Conservation (phyloP, 208 protist genomes). For the Naegleria lovaniensis region DNA sequence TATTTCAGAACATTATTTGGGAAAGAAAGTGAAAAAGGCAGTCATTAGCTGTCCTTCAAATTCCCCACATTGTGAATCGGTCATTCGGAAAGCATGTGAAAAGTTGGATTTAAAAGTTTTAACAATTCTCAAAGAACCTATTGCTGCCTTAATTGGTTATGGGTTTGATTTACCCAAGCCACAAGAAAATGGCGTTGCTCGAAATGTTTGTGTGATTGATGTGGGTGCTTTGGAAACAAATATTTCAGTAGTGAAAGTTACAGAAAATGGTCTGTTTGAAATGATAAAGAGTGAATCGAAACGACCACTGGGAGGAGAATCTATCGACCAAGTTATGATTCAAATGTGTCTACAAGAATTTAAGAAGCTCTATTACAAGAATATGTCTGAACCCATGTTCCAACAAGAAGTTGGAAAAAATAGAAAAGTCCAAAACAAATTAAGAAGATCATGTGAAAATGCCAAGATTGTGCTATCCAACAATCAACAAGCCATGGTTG, state of each 20-base stretch:
- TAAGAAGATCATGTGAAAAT: conserved; percentile 74
- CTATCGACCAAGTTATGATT: conserved; percentile 91
- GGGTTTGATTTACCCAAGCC: conserved; percentile 60
- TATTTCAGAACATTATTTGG: conserved; percentile 87
- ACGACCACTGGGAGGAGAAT: conserved; percentile 98
- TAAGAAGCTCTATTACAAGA: conserved; percentile 52
- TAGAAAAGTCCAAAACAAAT: conserved; percentile 46
- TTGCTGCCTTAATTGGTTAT: conserved; percentile 84
- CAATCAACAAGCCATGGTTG: conserved; percentile 55
- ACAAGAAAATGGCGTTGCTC: conserved; percentile 36
- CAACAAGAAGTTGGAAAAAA: conserved; percentile 42
- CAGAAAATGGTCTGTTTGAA: conserved; percentile 86
- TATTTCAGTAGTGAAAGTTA: conserved; percentile 76
- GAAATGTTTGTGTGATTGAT: conserved; percentile 74
- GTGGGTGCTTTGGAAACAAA: conserved; percentile 81
- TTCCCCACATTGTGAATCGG: conserved; percentile 93
- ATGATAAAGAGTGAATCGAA: conserved; percentile 94
- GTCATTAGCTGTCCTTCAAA: conserved; percentile 89
- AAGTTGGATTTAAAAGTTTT: conserved; percentile 71
- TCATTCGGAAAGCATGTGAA: conserved; percentile 90
- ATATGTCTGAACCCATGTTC: conserved; percentile 49
- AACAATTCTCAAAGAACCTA: conserved; percentile 86
- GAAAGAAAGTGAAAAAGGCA: conserved; percentile 77
- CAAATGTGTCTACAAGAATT: conserved; percentile 77
- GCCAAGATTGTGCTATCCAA: conserved; percentile 84